Conservation (phyloP, 768 basidiomycete species). For the Suillus clintonianus region DNA sequence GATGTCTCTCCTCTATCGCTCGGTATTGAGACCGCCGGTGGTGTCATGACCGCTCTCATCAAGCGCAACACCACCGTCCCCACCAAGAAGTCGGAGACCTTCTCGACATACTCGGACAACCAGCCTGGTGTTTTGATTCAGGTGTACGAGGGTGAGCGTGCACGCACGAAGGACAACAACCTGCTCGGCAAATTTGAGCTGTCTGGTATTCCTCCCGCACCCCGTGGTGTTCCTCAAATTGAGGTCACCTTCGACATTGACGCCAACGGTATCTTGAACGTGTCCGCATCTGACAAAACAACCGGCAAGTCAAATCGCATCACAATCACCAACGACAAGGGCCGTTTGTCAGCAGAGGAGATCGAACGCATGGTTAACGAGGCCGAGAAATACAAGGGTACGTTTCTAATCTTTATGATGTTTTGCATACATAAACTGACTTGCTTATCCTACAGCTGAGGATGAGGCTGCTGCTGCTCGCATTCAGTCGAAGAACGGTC, state of each 20-base stretch:
- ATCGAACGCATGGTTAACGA: constrained; percentile 97
- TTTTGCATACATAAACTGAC: constrained; percentile 8
- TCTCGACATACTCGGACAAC: constrained; percentile 98
- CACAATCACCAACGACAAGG: constrained; percentile 96
- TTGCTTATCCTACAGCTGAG: constrained; percentile 52
- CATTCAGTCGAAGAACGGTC: constrained; percentile 84
- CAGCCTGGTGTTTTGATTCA: constrained; percentile 98
- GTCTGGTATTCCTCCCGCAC: constrained; percentile 93
- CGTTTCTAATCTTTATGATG: constrained; percentile 20
- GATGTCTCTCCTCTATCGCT: constrained; percentile 89
- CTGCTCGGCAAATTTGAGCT: constrained; percentile 98
- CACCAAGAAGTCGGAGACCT: constrained; percentile 97
- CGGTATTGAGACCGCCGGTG: constrained; percentile 98
- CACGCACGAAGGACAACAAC: constrained; percentile 98
- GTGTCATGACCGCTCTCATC: constrained; percentile 99
- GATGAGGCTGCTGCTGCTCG: constrained; percentile 85
- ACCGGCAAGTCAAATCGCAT: constrained; percentile 95
- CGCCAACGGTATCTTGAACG: constrained; percentile 95
- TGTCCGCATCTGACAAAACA: constrained; percentile 94
- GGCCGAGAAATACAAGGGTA: constrained; percentile 90
- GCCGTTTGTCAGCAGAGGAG: constrained; percentile 95
- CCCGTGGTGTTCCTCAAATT: constrained; percentile 96
- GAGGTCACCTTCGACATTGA: constrained; percentile 99
- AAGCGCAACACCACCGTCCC: constrained; percentile 99
- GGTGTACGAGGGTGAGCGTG: constrained; percentile 98